These are phyloP conservation scores for Platismatia glauca DNA, from an alignment of 495 filamentous ascomycete genomes.

Conservation along the genomic window DNA sequence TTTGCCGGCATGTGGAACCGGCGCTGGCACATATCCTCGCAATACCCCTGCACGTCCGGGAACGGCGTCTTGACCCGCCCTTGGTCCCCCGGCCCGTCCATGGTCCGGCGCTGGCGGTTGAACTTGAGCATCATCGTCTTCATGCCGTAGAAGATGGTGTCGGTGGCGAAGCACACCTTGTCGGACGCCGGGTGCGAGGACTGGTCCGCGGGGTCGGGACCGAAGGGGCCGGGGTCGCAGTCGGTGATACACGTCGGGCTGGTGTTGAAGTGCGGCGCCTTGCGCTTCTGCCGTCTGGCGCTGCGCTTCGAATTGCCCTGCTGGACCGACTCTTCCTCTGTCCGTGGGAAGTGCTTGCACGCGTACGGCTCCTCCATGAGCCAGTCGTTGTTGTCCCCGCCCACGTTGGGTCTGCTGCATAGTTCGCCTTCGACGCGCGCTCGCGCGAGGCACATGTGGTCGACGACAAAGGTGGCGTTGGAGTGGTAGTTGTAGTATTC, in stretches of 20 bases:
- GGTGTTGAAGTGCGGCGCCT: neutral
- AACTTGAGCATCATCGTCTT: too few relatives aligned
- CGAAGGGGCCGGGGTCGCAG: neutral
- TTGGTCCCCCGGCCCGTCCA: too few relatives aligned
- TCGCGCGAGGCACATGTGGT: neutral
- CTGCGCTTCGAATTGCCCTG: neutral
- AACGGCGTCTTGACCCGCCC: neutral
- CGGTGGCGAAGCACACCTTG: too few relatives aligned
- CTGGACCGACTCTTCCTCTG: neutral
- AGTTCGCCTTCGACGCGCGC: neutral
- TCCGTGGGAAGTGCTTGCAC: neutral
- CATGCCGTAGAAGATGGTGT: too few relatives aligned
- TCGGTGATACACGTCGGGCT: neutral
- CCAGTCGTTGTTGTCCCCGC: neutral
- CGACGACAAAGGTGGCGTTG: neutral
- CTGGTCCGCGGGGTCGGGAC: too few relatives aligned
- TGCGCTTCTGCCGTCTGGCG: neutral
- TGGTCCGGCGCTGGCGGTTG: too few relatives aligned
- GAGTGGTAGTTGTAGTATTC: constrained; percentile 6
- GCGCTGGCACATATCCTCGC: neutral
- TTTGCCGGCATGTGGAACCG: neutral
- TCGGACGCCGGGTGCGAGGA: too few relatives aligned
- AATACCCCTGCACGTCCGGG: neutral
- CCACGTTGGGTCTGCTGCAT: neutral
- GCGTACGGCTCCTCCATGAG: too few relatives aligned